These are phyloP conservation scores for Tagetes erecta DNA, from an alignment of 129 eudicot species.

Conservation along the genomic window DNA sequence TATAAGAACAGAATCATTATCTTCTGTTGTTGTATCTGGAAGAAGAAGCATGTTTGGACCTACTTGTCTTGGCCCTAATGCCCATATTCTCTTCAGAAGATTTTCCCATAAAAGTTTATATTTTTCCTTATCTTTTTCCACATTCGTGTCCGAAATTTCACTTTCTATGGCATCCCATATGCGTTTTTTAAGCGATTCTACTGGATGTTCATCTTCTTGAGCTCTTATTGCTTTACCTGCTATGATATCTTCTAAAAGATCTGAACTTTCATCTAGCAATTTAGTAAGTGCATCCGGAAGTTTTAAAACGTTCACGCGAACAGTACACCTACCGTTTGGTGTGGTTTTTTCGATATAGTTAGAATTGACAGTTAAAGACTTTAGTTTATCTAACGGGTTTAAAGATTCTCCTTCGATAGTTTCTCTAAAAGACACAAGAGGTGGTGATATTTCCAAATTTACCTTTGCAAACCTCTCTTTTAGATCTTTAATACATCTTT, in stretches of 20 bases:
- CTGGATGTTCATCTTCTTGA: constrained; percentile 60
- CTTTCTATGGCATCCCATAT: constrained; percentile 74
- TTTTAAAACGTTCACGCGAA: constrained; percentile 76
- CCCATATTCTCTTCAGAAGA: constrained; percentile 74
- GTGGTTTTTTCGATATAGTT: constrained; percentile 71
- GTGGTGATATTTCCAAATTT: constrained; percentile 87
- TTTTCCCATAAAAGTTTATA: constrained; percentile 61
- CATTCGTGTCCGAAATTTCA: constrained; percentile 42
- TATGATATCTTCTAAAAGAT: constrained; percentile 64
- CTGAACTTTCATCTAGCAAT: constrained; percentile 80
- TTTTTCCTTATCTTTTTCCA: constrained; percentile 62
- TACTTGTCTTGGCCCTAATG: constrained; percentile 88
- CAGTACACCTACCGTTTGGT: constrained; percentile 88
- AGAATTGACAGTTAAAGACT: constrained; percentile 46
- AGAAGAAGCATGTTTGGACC: constrained; percentile 93
- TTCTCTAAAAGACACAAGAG: constrained; percentile 90
- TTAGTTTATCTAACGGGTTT: constrained; percentile 65
- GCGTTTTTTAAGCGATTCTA: constrained; percentile 67
- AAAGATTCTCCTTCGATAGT: constrained; percentile 70
- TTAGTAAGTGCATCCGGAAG: constrained; percentile 84
- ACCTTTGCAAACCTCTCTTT: constrained; percentile 95
- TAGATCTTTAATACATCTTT: constrained; percentile 87
- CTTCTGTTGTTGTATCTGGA: constrained; percentile 43
- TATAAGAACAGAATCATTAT: constrained; percentile 46
- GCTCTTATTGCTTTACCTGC: constrained; percentile 67